Evolutionary conservation across 2,329 filamentous ascomycete genomes (phyloP), one percentile per base, ranked within the genome.

Genomic region (Fusarium praegraminearum): DNA sequence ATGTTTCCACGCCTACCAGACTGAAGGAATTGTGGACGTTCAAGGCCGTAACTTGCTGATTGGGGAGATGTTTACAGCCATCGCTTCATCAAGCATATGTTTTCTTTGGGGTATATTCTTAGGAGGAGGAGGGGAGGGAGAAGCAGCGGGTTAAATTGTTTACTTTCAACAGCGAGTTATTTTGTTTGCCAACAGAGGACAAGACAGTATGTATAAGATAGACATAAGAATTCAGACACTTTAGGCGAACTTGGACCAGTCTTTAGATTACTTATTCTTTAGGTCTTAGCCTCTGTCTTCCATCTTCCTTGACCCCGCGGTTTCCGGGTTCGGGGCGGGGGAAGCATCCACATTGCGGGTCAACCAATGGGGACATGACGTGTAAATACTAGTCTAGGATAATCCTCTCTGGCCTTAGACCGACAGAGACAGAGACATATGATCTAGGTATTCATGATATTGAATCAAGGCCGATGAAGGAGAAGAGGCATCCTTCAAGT

Each of bases 321-420:
- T 72, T 51, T 62, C 60, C 49, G 40, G 45, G 50, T 47, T 66
- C 13, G 13, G 49, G 49, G 64, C 53, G 65, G 68, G 67, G 65
- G 50, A 68, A 38, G 43, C 33, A 44, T 44, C 49, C 49, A 51
- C 35, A 28, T 51, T 51, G 35, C 45, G 55, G 59, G 28, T 24
- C 67, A 70, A 51, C 67, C 58, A 70, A 43, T 61, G 59, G 38
- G 54, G 36, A 24, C 63, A 65, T 71, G 66, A 64, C 62, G 67
- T 70, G 57, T 64, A 62, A 44, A 16, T 24, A 36, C 57, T 43
- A n/a, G n/a, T n/a, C n/a, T n/a, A 30, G 55, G 61, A 55, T 41
- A 10, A 44, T 13, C 10, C 13, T 24, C 41, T 43, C 22, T 15
- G 22, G 20, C 30, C 30, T 49, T 20, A 18, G 20, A 49, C 45